Conservation (phyloP, 192 early-diverging fungal genomes). For the Rhizophagus sp. region DNA sequence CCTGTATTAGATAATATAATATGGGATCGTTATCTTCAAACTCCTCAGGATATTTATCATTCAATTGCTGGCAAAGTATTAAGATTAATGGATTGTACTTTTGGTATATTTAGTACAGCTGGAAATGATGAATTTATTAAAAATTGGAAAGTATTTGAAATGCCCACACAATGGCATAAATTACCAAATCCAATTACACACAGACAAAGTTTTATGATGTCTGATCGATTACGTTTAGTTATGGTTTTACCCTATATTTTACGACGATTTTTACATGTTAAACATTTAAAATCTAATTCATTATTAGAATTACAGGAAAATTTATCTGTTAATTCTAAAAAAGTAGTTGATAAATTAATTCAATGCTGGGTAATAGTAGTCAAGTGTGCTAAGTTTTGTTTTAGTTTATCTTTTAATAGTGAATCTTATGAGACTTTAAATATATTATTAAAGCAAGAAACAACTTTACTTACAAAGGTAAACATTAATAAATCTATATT, state of each 20-base stretch:
- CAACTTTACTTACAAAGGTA: too few species aligned
- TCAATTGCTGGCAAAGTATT: too few species aligned
- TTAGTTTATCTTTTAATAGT: neutral
- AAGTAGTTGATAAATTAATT: neutral
- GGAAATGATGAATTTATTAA: neutral
- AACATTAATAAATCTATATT: too few species aligned
- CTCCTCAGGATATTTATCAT: too few species aligned
- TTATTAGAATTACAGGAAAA: neutral
- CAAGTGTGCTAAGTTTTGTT: neutral
- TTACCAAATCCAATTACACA: neutral
- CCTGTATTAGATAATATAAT: too few species aligned
- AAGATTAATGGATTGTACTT: too few species aligned
- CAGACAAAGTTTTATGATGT: neutral
- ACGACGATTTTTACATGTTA: neutral
- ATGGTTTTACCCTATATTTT: neutral
- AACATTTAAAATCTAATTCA: neutral
- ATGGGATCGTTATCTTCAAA: too few species aligned
- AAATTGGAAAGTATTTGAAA: neutral
- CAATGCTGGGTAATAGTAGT: neutral
- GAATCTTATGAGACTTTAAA: neutral
- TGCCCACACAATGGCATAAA: neutral
- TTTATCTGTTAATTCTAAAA: neutral
- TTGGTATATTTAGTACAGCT: too few species aligned
- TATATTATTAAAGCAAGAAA: neutral
- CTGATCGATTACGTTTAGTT: neutral